Evolutionary conservation across 257 asterid genomes (phyloP).

Genomic region (Capsicum chinense): DNA sequence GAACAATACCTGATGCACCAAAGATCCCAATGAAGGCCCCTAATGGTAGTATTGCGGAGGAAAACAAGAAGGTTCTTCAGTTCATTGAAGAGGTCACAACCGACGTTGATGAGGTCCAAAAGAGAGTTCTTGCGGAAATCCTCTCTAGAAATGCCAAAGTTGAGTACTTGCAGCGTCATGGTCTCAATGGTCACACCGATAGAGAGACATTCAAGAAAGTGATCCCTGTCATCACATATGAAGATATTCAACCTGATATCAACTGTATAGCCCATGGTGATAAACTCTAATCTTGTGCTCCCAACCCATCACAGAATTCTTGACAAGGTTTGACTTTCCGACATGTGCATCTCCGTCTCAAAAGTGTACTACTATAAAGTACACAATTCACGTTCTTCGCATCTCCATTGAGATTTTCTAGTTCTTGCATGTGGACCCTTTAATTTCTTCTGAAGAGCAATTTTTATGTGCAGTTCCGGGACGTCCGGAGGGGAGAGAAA

Average conservation of each 20-base stretch:
- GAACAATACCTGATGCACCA: constrained; percentile 40
- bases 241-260: constrained; percentile 43
- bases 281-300: constrained; percentile 45
- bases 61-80: constrained; percentile 37
- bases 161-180: constrained; percentile 42
- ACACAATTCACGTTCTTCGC: neutral
- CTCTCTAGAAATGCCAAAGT: constrained; percentile 41
- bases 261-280: constrained; percentile 45
- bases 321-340: constrained; percentile 36
- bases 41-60: constrained; percentile 29
- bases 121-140: constrained; percentile 47
- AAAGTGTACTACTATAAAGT: neutral
- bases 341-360: neutral
- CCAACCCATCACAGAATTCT: constrained; percentile 49
- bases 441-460: neutral
- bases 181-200: constrained; percentile 41
- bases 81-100: constrained; percentile 44
- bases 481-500: neutral
- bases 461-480: neutral
- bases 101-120: constrained; percentile 43
- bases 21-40: neutral
- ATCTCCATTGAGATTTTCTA: neutral
- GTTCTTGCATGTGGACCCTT: neutral
- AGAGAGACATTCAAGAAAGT: constrained; percentile 46
- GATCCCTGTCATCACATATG: constrained; percentile 47